phyloP scores from a whole-genome alignment of 2,329 filamentous ascomycete species.

The Fusarium oxysporum region DNA sequence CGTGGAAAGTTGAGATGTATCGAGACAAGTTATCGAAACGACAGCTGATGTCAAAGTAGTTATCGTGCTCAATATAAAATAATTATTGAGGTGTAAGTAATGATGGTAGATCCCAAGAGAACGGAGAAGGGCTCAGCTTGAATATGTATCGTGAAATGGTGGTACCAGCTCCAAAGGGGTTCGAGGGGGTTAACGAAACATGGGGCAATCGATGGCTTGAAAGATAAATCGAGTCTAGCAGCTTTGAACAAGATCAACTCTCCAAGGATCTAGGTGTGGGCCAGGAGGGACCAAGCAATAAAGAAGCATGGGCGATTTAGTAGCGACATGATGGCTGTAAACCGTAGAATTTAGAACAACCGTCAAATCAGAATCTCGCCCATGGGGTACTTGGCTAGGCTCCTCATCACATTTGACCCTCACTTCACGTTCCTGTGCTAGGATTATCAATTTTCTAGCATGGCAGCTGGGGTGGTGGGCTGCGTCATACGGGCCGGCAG shows the following conservation, averaged over 20 bases:
- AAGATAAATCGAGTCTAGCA: conserved; percentile 53
- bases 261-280: conserved; percentile 54
- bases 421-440: conserved; percentile 38
- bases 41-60: neutral
- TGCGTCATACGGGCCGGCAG: conserved; percentile 51
- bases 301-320: conserved; percentile 44
- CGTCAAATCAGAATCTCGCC: conserved; percentile 42
- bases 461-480: conserved; percentile 44
- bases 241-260: conserved; percentile 50
- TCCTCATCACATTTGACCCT: conserved; percentile 36
- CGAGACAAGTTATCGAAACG: neutral
- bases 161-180: conserved; percentile 39
- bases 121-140: conserved; percentile 41
- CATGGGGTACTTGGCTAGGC: conserved; percentile 26
- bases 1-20: neutral
- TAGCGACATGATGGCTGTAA: conserved; percentile 47
- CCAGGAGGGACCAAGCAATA: conserved; percentile 47
- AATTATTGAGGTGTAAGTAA: neutral
- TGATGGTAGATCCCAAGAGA: conserved; percentile 3
- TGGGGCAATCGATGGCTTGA: conserved; percentile 50
- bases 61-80: neutral
- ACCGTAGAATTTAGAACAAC: conserved; percentile 50
- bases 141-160: conserved; percentile 49
- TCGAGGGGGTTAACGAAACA: conserved; percentile 50
- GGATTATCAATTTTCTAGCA: conserved; percentile 43